phyloP scores from a whole-genome alignment of 2,329 filamentous ascomycete genomes.

The Beauveria rudraprayagi region DNA sequence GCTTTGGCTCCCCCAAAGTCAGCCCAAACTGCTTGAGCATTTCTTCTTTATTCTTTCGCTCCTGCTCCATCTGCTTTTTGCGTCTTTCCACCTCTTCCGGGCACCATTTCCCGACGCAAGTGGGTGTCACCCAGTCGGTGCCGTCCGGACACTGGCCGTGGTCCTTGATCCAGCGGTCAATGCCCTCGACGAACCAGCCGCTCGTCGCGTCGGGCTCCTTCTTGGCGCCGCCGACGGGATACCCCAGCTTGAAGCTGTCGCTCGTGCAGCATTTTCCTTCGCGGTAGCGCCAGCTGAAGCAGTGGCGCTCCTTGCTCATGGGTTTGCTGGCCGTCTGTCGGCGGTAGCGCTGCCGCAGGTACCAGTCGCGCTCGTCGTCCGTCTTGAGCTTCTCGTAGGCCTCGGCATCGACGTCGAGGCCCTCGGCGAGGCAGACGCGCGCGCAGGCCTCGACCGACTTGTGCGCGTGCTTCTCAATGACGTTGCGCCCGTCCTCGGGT shows the following conservation, averaged over 20 bases:
- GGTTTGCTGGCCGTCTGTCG: constrained; percentile 12
- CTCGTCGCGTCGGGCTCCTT: constrained; percentile 30
- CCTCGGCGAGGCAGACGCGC: constrained; percentile 38
- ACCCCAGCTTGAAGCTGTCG: constrained; percentile 36
- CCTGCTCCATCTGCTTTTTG: neutral
- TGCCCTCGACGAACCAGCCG: constrained; percentile 39
- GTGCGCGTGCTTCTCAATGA: constrained; percentile 37
- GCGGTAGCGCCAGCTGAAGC: constrained; percentile 41
- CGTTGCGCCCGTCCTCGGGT: constrained; percentile 25
- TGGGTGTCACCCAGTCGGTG: constrained; percentile 32
- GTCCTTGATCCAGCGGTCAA: constrained; percentile 38
- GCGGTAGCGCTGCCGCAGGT: constrained; percentile 22
- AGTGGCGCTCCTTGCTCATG: constrained; percentile 27
- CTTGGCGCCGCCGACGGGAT: constrained; percentile 25
- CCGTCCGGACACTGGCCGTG: constrained; percentile 32
- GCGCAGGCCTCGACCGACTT: constrained; percentile 38
- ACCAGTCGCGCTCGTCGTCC: constrained; percentile 21
- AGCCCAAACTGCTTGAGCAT: neutral
- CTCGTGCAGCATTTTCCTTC: constrained; percentile 36
- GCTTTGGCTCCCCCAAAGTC: neutral
- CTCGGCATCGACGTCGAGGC: constrained; percentile 27
- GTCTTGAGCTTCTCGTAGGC: constrained; percentile 23
- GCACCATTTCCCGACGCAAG: constrained; percentile 14
- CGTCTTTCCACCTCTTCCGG: neutral
- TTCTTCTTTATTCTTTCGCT: neutral